Conservation (phyloP, 257 asterid species). For the Marsdenia floribunda region DNA sequence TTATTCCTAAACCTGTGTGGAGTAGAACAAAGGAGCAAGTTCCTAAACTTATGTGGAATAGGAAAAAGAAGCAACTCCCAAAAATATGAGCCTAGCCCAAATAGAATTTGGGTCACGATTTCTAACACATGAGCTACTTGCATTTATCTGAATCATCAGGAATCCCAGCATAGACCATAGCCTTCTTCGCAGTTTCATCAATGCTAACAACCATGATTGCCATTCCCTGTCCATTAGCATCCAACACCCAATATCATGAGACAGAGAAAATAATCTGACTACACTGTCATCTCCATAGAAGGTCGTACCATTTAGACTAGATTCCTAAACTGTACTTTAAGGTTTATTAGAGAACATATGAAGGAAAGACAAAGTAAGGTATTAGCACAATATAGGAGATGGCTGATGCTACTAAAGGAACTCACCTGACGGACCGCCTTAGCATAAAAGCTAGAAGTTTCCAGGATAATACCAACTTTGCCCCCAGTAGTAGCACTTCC, state of each 20-base stretch:
- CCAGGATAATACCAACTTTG: constrained; percentile 75
- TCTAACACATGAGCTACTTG: too few relatives aligned
- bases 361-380: background rate
- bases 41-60: too few relatives aligned
- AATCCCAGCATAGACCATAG: constrained; percentile 94
- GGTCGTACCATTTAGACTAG: background rate
- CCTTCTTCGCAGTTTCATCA: constrained; percentile 72
- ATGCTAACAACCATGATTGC: constrained; percentile 75
- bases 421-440: constrained; percentile 99
- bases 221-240: constrained; percentile 50
- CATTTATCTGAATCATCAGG: constrained; percentile 64
- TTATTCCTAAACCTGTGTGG: too few relatives aligned
- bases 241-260: background rate
- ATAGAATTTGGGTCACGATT: too few relatives aligned
- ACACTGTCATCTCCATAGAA: background rate
- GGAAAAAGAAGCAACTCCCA: too few relatives aligned
- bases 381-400: background rate
- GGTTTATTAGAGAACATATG: background rate
- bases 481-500: constrained; percentile 60
- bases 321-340: too few relatives aligned
- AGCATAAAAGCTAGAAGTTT: constrained; percentile 85
- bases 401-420: constrained; percentile 6
- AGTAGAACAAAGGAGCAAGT: too few relatives aligned
- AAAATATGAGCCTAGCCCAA: too few relatives aligned
- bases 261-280: background rate